Evolutionary conservation across 139 green algal species (phyloP), one percentile per base, ranked within the genome.

Genomic region (Picocystis salinarum): DNA sequence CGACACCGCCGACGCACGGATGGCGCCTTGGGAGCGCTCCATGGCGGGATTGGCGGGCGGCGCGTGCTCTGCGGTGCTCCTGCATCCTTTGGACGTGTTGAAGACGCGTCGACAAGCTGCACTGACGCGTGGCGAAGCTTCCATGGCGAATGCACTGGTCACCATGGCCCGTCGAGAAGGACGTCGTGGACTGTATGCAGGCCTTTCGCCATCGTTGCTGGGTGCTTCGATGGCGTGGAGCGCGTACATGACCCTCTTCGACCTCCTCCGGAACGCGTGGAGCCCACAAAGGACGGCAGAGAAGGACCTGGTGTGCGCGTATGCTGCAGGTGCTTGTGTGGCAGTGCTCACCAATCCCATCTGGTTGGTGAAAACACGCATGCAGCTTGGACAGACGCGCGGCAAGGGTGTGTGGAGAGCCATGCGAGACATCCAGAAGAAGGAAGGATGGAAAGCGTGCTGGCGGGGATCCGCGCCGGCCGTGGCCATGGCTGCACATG

Each of bases 351-450:
- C 84, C 4, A 95, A 93, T 53, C 84, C 82, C 2, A 67, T 93
- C 18, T 95, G 84, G 82, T 69, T 93, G 6, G 65, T 92, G 24
- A 95, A 95, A 52, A 92, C 82, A 6, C 66, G 80, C 0, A 58
- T 95, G 46, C 79, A 91, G 59, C 67, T 93, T 51, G 80, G 92
- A 60, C 54, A 63, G 19, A 37, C 28, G 17, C 25, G 58, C 13
- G 24, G 33, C 23, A 17, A 34, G 45, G 1, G 11, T 19, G 6
- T 24, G 47, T 34, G 52, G 45, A 44, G 53, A 39, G 25, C 42
- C 52, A 4, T 25, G 27, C 23, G n/a, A n/a, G n/a, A n/a, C n/a
- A n/a, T n/a, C n/a, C n/a, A n/a, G n/a, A n/a, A n/a, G n/a, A n/a
- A n/a, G n/a, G n/a, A n/a, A n/a, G n/a, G n/a, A n/a, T n/a, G n/a